Base-by-base conservation (phyloP, 1,139 yeast genomes). In the Nakaseomyces delphensis region DNA sequence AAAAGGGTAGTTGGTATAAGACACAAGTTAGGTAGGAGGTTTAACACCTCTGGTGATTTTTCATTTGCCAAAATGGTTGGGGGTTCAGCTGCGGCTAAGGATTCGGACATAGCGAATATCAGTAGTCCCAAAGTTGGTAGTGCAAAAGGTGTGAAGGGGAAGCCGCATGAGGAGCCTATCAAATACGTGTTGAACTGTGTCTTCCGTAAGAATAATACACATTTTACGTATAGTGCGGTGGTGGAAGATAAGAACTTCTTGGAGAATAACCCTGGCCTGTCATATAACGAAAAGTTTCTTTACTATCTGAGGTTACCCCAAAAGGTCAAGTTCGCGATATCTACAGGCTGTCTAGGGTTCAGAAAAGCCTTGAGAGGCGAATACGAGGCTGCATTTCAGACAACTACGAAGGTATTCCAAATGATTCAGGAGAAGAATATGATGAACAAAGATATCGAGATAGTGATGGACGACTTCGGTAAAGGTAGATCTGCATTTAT, bases 311-410 rank as follows among this genome's bases (percentile, higher is more conserved):
- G 83, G 51, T 76, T 89, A 43, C 94, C 87, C 24, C 93, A 87
- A 61, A 83, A 77, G 50, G 79, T 82, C 37, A 73, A 76, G 52
- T 62, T 81, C 43, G 76, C 81, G 35, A 67, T 84, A 42, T 72
- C 82, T 20, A 81, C 89, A 0, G 93, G 93, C 41, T 75, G 73
- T 57, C 66, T 82, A 46, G 93, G 93, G 5, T 83, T 82, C 64
- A 74, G 84, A 57, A 81, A 82, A 58, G 76, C 84, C 8, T 83
- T 82, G 45, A 74, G 96, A 65, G 85, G 94, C 43, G 95, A 87
- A 62, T 85, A 85, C 59, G 98, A 89, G 65, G 96, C 96, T 1
- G 84, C 83, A n/a, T 87, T 83, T 69, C 96, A 87, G 60, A 83
- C 91, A 10, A 70, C 87, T 18, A 69, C 87, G 7, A 75, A 76